Percentiles rank a stretch among this genome's conserved stretches.
phyloP scores from a whole-genome alignment of 345 rosid genomes.

The Trapa bicornis region DNA sequence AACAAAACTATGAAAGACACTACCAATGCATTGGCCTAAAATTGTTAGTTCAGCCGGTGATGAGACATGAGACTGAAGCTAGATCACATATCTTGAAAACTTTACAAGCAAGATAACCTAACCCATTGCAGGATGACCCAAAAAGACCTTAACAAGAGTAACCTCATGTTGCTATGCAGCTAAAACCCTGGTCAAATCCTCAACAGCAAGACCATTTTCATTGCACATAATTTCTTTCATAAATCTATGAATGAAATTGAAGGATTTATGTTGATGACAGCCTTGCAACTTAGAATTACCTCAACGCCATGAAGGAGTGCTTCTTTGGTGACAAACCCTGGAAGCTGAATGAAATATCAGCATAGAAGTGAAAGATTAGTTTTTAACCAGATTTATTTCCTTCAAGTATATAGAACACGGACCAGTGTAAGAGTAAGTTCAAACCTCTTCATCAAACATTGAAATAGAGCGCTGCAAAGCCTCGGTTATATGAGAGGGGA shows the following conservation, averaged over 20 bases:
- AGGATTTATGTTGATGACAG: not conserved
- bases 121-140: too few relatives aligned
- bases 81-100: not conserved
- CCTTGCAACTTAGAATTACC: conserved; percentile 26
- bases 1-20: too few relatives aligned
- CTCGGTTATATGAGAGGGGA: conserved; percentile 55
- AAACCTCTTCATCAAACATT: conserved; percentile 73
- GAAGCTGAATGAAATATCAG: conserved; percentile 41
- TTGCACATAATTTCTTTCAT: not conserved
- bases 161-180: not conserved
- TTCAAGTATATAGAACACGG: not conserved
- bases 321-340: conserved; percentile 73
- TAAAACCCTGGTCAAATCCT: not conserved
- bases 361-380: conserved; percentile 2
- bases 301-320: conserved; percentile 96
- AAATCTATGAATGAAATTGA: not conserved
- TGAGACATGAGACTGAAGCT: not conserved
- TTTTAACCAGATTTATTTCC: not conserved
- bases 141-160: not conserved
- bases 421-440: conserved; percentile 1
- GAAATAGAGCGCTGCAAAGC: conserved; percentile 57
- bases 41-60: not conserved
- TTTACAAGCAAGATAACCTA: too few relatives aligned
- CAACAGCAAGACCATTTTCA: not conserved
- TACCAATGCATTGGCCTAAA: not conserved